Evolutionary conservation across 176 grass and related monocot genomes (phyloP).

Genomic region (Triticum dicoccoides): DNA sequence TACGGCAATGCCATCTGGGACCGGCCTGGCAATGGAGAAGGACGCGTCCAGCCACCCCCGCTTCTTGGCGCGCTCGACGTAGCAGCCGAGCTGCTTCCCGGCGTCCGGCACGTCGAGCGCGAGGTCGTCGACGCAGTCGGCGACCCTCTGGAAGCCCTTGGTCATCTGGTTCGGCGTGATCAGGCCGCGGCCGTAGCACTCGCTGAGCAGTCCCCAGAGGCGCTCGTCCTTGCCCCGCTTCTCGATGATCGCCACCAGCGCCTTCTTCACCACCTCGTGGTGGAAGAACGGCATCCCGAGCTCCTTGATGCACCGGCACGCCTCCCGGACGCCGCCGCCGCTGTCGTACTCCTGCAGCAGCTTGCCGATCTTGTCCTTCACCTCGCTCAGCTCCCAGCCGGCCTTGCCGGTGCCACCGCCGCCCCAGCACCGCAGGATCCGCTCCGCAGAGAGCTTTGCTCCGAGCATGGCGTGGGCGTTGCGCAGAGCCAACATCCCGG

Average conservation of each 20-base stretch:
- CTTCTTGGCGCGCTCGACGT: conserved; percentile 62
- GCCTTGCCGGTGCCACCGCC: conserved; percentile 52
- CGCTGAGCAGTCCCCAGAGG: conserved; percentile 51
- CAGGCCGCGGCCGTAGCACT: conserved; percentile 64
- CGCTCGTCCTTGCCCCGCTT: conserved; percentile 54
- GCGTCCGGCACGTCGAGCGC: conserved; percentile 75
- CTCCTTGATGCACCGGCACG: conserved; percentile 68
- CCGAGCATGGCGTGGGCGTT: conserved; percentile 47
- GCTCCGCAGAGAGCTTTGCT: conserved; percentile 61
- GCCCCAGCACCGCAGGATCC: conserved; percentile 81
- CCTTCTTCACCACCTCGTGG: conserved; percentile 88
- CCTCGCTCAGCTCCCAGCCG: conserved; percentile 60
- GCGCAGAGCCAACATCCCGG: conserved; percentile 42
- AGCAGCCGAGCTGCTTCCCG: conserved; percentile 43
- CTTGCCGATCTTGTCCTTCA: conserved; percentile 68
- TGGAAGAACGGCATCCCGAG: conserved; percentile 88
- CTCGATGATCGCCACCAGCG: conserved; percentile 68
- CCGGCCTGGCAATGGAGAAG: conserved; percentile 30
- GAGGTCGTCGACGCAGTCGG: conserved; percentile 63
- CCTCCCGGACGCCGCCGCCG: conserved; percentile 61
- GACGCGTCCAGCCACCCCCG: conserved; percentile 49
- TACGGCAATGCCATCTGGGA: conserved; percentile 4
- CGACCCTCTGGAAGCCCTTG: conserved; percentile 67
- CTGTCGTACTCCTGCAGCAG: conserved; percentile 78
- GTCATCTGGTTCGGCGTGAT: conserved; percentile 73